A percentile compares a stretch with the other conserved stretches of the same genome.
phyloP scores from a whole-genome alignment of 1,139 yeast species.

The Barnettozyma hawaiiensis region DNA sequence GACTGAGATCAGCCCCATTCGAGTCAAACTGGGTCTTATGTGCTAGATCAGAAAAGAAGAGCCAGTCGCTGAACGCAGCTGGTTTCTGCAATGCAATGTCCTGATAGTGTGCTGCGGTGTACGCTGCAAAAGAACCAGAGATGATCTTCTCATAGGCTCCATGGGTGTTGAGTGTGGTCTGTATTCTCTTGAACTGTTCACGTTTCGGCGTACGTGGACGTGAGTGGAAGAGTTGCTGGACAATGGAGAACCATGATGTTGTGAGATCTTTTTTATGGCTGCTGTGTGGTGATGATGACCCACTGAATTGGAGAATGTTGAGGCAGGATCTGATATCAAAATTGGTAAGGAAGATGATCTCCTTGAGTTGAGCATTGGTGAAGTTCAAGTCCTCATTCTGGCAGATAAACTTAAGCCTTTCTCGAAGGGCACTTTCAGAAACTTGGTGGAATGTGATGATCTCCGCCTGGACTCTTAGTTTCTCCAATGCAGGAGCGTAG shows the following conservation, averaged over 20 bases:
- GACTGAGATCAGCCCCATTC: conserved; percentile 42
- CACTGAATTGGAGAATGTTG: conserved; percentile 71
- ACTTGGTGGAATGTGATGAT: conserved; percentile 62
- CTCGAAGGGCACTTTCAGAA: conserved; percentile 41
- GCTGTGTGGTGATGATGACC: conserved; percentile 18
- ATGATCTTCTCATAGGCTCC: conserved; percentile 58
- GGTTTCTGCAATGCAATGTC: conserved; percentile 69
- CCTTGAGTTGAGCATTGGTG: conserved; percentile 37
- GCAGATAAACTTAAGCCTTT: conserved; percentile 47
- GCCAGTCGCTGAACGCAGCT: conserved; percentile 67
- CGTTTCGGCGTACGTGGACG: conserved; percentile 38
- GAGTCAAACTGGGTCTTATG: conserved; percentile 39
- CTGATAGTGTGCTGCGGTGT: conserved; percentile 49
- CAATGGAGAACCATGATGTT: conserved; percentile 53
- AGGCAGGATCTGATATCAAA: conserved; percentile 85
- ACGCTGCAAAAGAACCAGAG: conserved; percentile 67
- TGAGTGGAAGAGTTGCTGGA: conserved; percentile 49
- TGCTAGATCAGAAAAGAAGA: conserved; percentile 57
- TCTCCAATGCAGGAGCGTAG: conserved; percentile 67
- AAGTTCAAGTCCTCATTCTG: conserved; percentile 38
- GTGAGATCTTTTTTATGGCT: conserved; percentile 39
- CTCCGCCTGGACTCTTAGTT: conserved; percentile 68
- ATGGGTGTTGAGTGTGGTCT: conserved; percentile 39
- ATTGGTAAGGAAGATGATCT: conserved; percentile 66
- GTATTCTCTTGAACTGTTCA: conserved; percentile 42